phyloP scores from a whole-genome alignment of 768 basidiomycete species.

The Suillus tomentosus region DNA sequence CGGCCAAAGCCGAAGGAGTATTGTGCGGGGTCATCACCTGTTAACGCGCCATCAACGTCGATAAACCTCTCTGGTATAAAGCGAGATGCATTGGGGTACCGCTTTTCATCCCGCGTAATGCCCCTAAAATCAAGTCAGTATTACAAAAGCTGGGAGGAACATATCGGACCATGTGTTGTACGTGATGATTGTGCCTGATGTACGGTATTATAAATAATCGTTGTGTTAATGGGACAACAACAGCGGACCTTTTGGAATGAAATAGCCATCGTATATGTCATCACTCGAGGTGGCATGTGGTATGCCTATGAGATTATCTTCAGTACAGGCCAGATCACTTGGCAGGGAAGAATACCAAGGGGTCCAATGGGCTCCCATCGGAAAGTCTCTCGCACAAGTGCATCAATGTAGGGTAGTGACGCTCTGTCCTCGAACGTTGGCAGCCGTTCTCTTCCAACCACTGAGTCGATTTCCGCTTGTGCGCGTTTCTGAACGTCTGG shows the following conservation, averaged over 20 bases:
- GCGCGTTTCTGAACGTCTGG: slow-evolving; percentile 18
- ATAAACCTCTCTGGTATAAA: slow-evolving; percentile 21
- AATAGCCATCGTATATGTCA: slow-evolving; percentile 20
- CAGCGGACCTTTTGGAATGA: slow-evolving; percentile 21
- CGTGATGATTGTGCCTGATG: slow-evolving; percentile 12
- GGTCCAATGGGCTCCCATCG: slow-evolving; percentile 21
- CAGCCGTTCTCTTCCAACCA: slow-evolving; percentile 23
- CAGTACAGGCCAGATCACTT: not conserved
- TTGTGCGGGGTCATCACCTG: slow-evolving; percentile 10
- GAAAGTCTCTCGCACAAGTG: slow-evolving; percentile 21
- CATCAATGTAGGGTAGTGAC: slow-evolving; percentile 18
- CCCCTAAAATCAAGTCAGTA: slow-evolving; percentile 8
- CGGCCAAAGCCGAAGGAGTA: slow-evolving; percentile 15
- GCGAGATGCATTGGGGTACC: slow-evolving; percentile 14
- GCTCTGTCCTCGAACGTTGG: slow-evolving; percentile 16
- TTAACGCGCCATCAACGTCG: slow-evolving; percentile 13
- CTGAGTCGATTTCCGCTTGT: slow-evolving; percentile 25
- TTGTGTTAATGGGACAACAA: not conserved
- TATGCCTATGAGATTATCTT: slow-evolving; percentile 3
- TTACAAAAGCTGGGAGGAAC: not conserved
- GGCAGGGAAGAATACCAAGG: slow-evolving; percentile 10
- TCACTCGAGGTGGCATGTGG: slow-evolving; percentile 16
- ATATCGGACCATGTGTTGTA: slow-evolving; percentile 16
- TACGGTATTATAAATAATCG: not conserved
- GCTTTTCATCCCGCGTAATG: slow-evolving; percentile 18